Base-by-base conservation (phyloP, 148 eudicot genomes). In the Vaccinium myrtillus region DNA sequence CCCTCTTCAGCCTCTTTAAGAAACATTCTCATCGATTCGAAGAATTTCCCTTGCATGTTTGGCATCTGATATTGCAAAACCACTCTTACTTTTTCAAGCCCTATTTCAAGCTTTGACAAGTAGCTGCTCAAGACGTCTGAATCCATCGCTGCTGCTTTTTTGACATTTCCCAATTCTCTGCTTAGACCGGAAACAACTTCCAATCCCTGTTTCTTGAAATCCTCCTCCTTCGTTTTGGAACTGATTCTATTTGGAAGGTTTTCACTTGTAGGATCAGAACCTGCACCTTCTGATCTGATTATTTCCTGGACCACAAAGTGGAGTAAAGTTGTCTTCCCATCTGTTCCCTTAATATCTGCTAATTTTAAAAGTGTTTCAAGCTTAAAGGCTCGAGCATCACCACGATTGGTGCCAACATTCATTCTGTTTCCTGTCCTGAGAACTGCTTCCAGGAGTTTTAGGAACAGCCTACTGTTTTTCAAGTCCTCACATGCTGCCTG, bases 261-360 rank as follows among this genome's bases (percentile, higher is more conserved):
- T 77, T 88, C 91, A n/a, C 79, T 77, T 63, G 59, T 61, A 46
- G 88, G 79, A 59, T 89, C 85, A 80, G 93, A 85, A 69, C 86
- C 88, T 80, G 86, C 83, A 78, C 90, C 99, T 94, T 95, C 98
- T 3, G 96, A 92, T 83, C 93, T 88, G 86, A 93, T 89, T 59
- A 97, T 97, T 91, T 97, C 99, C 88, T 97, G 99, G 86, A 97
- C 99, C 16, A 97, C 99, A 87, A 97, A 97, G 90, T 97, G 99
- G 70, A 97, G 98, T 81, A 97, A 87, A 82, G 99, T 95, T 27
- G 99, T 97, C 85, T 97, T 95, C 46, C 99, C 96, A 84, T 97
- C 99, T 67, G 95, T 91, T 48, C 98, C 99, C 85, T 95, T 97
- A 83, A 97, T 86, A 79, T 97, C 99, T 43, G 88, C 96, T 75